Conservation (phyloP, 1,139 yeast species). For the Nakaseomyces sp. region DNA sequence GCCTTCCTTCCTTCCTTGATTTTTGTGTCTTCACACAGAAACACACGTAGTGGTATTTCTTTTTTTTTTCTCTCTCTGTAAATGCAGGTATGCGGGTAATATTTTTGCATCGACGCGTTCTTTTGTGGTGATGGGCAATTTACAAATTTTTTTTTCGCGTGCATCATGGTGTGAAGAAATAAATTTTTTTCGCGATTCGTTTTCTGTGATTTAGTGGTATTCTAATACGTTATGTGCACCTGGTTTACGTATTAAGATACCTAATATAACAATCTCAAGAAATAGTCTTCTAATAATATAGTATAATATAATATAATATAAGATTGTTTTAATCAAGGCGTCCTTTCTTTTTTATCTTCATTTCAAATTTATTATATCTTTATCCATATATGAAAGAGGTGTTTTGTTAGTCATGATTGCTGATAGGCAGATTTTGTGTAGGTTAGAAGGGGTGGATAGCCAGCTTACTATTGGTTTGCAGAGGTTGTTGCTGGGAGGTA, state of each 20-base stretch:
- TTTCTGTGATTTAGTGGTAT: neutral
- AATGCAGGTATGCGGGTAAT: too few relatives aligned
- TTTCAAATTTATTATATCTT: too few relatives aligned
- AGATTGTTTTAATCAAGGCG: too few relatives aligned
- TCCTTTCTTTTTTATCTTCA: too few relatives aligned
- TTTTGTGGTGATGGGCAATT: too few relatives aligned
- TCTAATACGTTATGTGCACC: neutral
- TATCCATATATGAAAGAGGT: too few relatives aligned
- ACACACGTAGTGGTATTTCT: too few relatives aligned
- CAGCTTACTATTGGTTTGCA: neutral
- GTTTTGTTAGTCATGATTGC: too few relatives aligned
- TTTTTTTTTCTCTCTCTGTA: neutral
- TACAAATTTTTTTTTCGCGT: neutral
- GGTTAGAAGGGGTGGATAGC: neutral
- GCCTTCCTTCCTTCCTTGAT: neutral
- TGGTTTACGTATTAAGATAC: neutral
- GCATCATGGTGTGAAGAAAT: neutral
- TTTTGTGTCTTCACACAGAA: too few relatives aligned
- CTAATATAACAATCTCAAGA: neutral
- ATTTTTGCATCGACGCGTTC: too few relatives aligned
- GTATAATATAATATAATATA: too few relatives aligned
- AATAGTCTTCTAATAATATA: too few relatives aligned
- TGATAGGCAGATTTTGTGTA: neutral
- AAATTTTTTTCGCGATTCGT: neutral
- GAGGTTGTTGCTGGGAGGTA: neutral